Evolutionary conservation across 805 yeast species (phyloP), one percentile per base, ranked within the genome.

Genomic region (Scheffersomyces amazonensis): DNA sequence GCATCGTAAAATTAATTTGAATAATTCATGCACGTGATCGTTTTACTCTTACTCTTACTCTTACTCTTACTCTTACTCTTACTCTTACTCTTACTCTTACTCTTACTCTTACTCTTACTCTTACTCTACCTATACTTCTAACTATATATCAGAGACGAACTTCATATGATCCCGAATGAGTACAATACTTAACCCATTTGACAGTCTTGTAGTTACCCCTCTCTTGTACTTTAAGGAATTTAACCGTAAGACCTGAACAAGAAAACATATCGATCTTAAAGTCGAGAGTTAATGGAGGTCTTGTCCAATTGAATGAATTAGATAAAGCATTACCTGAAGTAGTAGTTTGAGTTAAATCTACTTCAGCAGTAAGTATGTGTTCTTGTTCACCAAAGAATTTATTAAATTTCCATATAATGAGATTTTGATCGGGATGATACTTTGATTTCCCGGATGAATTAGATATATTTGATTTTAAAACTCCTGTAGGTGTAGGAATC

Each of bases 151-250:
- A n/a, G n/a, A n/a, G 80, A 39, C 97, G 69, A 8, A 87, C 72
- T 44, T 90, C 96, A 50, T 87, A 89, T 5, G 84, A 76, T 0
- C 96, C 96, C 0, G 91, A 80, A 43, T 73, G 76, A 1, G 91
- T 73, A 12, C 76, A 56, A 56, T 91, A 91, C 49, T 86, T 78
- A 23, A 90, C 95, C 95, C 95, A 88, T 56, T 90, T 91, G 16
- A 86, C 79, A 0, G 95, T 80, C 19, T 74, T 66, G 62, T 87
- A 87, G 38, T 76, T 76, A 7, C 50, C 62, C 51, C 58, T 73
- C 64, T 64, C 90, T 73, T 43, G 66, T 4, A 91, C 82, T 53
- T 78, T 80, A 48, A 90, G 68, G 55, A 76, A 84, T 43, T 83
- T 75, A 27, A 90, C 91, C 13, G 76, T 74, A 32, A 87, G 66